These are phyloP conservation scores for Melocanna baccifera DNA, from an alignment of 176 grass and related monocot genomes.

Conservation along the genomic window DNA sequence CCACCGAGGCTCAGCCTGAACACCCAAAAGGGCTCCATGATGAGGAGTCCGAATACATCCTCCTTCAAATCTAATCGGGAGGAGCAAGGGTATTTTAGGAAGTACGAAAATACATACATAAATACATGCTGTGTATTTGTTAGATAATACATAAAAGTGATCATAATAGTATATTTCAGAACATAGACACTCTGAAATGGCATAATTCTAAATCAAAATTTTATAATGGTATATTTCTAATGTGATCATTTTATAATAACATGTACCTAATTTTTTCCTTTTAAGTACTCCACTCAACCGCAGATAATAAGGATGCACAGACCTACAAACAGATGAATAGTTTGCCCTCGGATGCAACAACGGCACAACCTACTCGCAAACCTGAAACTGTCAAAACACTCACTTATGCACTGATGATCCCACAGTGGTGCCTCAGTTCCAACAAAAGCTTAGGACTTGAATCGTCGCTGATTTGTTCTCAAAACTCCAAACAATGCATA, in stretches of 20 bases:
- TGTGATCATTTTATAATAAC: too few species aligned
- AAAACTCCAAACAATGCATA: background rate
- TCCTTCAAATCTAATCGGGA: slow-evolving; percentile 54
- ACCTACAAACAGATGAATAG: background rate
- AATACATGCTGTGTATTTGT: too few species aligned
- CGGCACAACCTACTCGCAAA: background rate
- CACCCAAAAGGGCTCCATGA: slow-evolving; percentile 8
- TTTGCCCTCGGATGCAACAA: background rate
- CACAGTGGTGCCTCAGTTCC: background rate
- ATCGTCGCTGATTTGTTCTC: background rate
- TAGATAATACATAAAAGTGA: too few species aligned
- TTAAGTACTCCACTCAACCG: background rate
- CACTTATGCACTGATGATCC: background rate
- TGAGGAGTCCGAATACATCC: background rate
- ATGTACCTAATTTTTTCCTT: too few species aligned
- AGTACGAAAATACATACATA: too few species aligned
- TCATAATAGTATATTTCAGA: too few species aligned
- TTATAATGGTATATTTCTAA: too few species aligned
- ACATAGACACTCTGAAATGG: too few species aligned
- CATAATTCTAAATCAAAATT: too few species aligned
- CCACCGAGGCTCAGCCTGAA: slow-evolving; percentile 26
- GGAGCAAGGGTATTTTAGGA: too few species aligned
- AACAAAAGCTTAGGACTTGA: background rate
- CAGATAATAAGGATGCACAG: background rate
- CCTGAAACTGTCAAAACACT: background rate